phyloP scores from a whole-genome alignment of 805 yeast genomes.

The Saccharomyces eubayanus region DNA sequence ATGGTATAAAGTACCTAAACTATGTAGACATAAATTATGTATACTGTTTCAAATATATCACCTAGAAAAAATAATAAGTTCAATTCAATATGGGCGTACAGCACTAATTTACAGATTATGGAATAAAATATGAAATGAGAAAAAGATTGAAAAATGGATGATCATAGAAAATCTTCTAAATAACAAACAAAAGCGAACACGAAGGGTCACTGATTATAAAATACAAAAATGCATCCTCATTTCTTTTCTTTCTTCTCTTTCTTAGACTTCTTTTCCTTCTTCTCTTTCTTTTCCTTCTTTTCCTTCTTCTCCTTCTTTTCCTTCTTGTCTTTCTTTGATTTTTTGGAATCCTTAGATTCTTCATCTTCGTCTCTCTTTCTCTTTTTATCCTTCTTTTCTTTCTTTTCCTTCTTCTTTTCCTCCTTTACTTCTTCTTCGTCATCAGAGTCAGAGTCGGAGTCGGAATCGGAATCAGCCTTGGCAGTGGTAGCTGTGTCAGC shows the following conservation, averaged over 20 bases:
- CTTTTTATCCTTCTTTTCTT: slow-evolving; percentile 31
- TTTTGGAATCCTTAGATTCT: slow-evolving; percentile 27
- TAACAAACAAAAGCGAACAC: neutral
- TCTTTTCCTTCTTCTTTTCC: slow-evolving; percentile 31
- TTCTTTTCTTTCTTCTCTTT: slow-evolving; percentile 7
- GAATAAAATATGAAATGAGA: neutral
- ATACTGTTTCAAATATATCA: neutral
- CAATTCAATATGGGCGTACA: neutral
- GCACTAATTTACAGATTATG: slow-evolving; percentile 10
- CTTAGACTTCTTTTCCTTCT: slow-evolving; percentile 29
- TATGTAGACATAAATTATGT: neutral
- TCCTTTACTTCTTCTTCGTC: slow-evolving; percentile 32
- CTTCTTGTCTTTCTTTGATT: slow-evolving; percentile 28
- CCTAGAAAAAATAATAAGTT: neutral
- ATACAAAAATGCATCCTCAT: neutral
- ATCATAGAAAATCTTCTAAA: neutral
- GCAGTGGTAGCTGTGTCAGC: slow-evolving; percentile 61
- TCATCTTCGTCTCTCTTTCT: slow-evolving; percentile 28
- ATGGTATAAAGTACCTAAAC: neutral
- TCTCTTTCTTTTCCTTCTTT: slow-evolving; percentile 31
- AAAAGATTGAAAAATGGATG: neutral
- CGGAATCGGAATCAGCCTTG: slow-evolving; percentile 32
- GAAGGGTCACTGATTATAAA: neutral
- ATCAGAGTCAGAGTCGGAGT: slow-evolving; percentile 32
- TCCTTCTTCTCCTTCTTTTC: slow-evolving; percentile 28